phyloP scores from a whole-genome alignment of 169 alveolate genomes.

The Cystoisospora suis region DNA sequence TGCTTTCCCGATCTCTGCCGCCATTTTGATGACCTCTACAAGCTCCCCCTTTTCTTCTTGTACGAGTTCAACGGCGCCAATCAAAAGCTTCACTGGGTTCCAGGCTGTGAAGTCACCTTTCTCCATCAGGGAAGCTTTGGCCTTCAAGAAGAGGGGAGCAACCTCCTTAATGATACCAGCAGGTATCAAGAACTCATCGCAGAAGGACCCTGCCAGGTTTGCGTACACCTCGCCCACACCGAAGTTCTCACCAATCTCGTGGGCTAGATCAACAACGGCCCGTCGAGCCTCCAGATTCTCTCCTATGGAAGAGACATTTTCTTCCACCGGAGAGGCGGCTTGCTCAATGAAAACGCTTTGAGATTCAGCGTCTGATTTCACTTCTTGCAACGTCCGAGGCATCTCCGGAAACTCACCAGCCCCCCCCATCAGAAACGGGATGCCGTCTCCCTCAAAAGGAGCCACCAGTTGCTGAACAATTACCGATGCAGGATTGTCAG shows the following conservation, averaged over 20 bases:
- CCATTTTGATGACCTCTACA: not conserved
- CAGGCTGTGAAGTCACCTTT: not conserved
- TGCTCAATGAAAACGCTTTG: not conserved
- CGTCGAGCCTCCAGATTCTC: not conserved
- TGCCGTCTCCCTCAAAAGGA: conserved; percentile 23
- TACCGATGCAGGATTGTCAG: conserved; percentile 28
- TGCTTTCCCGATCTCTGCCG: not conserved
- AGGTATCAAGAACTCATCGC: conserved; percentile 11
- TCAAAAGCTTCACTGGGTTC: not conserved
- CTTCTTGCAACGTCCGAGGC: not conserved
- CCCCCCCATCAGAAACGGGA: not conserved
- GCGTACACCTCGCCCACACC: conserved; percentile 27
- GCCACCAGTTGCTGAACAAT: conserved; percentile 3
- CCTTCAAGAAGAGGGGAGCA: not conserved
- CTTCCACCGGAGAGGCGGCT: not conserved
- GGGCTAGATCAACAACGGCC: not conserved
- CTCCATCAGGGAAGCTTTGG: not conserved
- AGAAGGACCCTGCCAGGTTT: conserved; percentile 17
- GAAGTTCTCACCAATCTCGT: not conserved
- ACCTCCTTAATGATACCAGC: not conserved
- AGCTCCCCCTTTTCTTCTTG: not conserved
- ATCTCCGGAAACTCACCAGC: not conserved
- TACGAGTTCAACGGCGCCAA: not conserved
- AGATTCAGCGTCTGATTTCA: not conserved
- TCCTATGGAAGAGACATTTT: not conserved